Base-by-base conservation (phyloP, 257 asterid species). In the Capsicum pubescens region DNA sequence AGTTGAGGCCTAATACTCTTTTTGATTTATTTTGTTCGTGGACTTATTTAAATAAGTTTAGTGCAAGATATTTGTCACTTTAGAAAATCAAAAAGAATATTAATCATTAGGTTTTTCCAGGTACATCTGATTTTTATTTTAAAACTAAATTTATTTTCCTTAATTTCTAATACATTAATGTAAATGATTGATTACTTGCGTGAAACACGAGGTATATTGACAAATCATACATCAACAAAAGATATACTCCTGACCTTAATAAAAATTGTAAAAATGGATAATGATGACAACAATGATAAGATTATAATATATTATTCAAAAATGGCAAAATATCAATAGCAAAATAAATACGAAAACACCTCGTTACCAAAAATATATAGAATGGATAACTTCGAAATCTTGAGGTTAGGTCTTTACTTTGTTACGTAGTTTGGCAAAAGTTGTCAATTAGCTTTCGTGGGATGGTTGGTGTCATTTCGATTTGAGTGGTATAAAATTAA, bases 361-460 rank as follows among this genome's bases (percentile, higher is more conserved):
- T 39, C 0, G 44, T 50, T 48, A 12, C 44, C 44, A 19, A 21
- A 21, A 12, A 48, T 14, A 50, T 12, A 26, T 32, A 5, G 15
- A 50, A 48, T 21, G 11, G 7, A 13, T 19, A 50, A 7, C 13
- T 50, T 50, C 13, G 9, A 74, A 74, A 50, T 50, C 17, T 6
- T 7, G 19, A 76, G 46, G 61, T 50, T 39, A 4, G 13, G 14
- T 66, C 5, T 76, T 21, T 19, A 14, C 63, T 76, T 76, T 52
- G 10, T 14, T 52, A 44, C 5, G 11, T 44, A 52, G 63, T 76
- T 76, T 76, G 81, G 81, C 21, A 76, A 76, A 76, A 76, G 48
- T 52, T 52, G 46, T 52, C 81, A 52, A 14, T 9, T 76, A 7
- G 46, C 21, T 76, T 44, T 44, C 4, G 44, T 39, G 3, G 44